A percentile compares a stretch with the other conserved stretches of the same genome.
Evolutionary conservation across 257 asterid genomes (phyloP).

Genomic region (Handroanthus guayacan): DNA sequence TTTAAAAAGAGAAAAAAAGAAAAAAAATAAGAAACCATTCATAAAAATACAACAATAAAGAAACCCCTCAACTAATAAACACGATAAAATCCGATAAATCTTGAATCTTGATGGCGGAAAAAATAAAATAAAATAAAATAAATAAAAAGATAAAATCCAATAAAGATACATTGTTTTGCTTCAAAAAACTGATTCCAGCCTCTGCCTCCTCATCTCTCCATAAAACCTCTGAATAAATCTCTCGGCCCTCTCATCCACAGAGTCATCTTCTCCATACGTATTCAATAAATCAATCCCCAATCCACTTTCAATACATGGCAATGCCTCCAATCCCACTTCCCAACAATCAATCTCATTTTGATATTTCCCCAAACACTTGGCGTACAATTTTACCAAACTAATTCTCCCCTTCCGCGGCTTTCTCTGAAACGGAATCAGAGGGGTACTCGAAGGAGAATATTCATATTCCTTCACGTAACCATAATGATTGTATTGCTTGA

Average conservation of each 20-base stretch:
- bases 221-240: slow-evolving; percentile 75
- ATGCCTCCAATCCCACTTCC: slow-evolving; percentile 36
- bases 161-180: too few species aligned
- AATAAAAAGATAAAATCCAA: too few species aligned
- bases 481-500: slow-evolving; percentile 47
- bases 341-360: slow-evolving; percentile 28
- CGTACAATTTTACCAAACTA: slow-evolving; percentile 44
- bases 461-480: slow-evolving; percentile 63
- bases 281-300: slow-evolving; percentile 29
- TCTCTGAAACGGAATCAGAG: slow-evolving; percentile 41
- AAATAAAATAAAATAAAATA: not conserved
- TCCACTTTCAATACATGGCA: slow-evolving; percentile 27
- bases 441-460: slow-evolving; percentile 72
- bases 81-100: not conserved
- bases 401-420: slow-evolving; percentile 40
- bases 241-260: slow-evolving; percentile 85
- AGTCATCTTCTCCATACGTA: slow-evolving; percentile 44
- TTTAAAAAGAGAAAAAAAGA: not conserved
- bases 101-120: not conserved
- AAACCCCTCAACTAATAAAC: not conserved
- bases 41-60: not conserved
- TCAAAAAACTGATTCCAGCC: slow-evolving; percentile 31
- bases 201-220: slow-evolving; percentile 76
- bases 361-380: slow-evolving; percentile 49
- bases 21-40: not conserved